Percentiles rank a stretch among this genome's conserved stretches.
Evolutionary conservation across 805 yeast species (phyloP).

Genomic region (Tetrapisispora nanseiensis): DNA sequence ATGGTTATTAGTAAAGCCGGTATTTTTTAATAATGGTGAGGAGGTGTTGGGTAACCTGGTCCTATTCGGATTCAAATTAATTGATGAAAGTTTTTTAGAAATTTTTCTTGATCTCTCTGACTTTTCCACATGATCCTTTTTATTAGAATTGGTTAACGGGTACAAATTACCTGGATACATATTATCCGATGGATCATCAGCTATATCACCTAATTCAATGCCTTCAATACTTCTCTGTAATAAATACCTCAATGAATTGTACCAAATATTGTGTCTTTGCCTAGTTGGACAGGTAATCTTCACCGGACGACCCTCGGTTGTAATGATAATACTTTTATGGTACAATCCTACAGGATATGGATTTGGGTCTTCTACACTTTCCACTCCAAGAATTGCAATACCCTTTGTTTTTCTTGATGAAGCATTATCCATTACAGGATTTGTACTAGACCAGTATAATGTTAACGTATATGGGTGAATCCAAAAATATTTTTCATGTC

Average conservation of each 20-base stretch:
- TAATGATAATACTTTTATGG: conserved; percentile 73
- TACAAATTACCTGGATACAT: conserved; percentile 27
- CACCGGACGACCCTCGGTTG: conserved; percentile 53
- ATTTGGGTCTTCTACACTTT: conserved; percentile 72
- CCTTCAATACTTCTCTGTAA: conserved; percentile 57
- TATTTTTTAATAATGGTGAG: conserved; percentile 2
- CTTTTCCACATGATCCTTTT: conserved; percentile 11
- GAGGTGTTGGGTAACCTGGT: conserved; percentile 6
- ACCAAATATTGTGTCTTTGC: conserved; percentile 87
- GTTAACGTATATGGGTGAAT: conserved; percentile 89
- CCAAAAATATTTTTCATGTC: conserved; percentile 94
- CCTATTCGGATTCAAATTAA: not conserved
- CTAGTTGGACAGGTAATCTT: conserved; percentile 83
- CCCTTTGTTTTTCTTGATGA: conserved; percentile 61
- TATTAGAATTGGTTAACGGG: conserved; percentile 18
- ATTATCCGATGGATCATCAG: conserved; percentile 31
- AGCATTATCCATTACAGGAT: conserved; percentile 68
- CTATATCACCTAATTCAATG: conserved; percentile 37
- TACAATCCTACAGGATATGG: conserved; percentile 84
- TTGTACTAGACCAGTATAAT: conserved; percentile 76
- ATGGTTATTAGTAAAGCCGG: not conserved
- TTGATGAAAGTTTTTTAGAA: conserved; percentile 1
- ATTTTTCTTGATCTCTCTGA: conserved; percentile 10
- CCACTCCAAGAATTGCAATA: conserved; percentile 69
- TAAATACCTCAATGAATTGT: conserved; percentile 67